Evolutionary conservation across 2,329 filamentous ascomycete genomes (phyloP).

Genomic region (Pyrenophora graminea): DNA sequence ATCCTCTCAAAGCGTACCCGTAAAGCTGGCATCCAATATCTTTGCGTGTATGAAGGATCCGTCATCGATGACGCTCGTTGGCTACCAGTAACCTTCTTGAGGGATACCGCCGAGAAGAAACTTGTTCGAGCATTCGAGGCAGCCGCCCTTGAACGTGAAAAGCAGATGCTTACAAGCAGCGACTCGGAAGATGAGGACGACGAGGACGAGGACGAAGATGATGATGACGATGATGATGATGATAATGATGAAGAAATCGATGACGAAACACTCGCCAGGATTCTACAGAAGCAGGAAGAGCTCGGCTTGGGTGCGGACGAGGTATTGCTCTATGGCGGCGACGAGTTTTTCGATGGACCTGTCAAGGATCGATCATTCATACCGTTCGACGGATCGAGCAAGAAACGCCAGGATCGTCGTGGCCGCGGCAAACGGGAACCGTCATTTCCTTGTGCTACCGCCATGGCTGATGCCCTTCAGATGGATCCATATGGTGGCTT

Average conservation of each 20-base stretch:
- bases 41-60: constrained; percentile 55
- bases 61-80: constrained; percentile 55
- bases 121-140: constrained; percentile 38
- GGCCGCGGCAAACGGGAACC: constrained; percentile 21
- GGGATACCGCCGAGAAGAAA: constrained; percentile 24
- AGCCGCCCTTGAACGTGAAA: constrained; percentile 20
- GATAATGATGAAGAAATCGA: constrained; percentile 37
- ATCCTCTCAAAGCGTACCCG: constrained; percentile 54
- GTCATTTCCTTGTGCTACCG: constrained; percentile 58
- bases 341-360: constrained; percentile 47
- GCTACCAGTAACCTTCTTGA: constrained; percentile 46
- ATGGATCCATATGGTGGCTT: constrained; percentile 69
- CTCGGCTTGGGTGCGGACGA: constrained; percentile 65
- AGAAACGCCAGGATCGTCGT: constrained; percentile 26
- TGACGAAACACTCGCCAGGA: constrained; percentile 57
- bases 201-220: constrained; percentile 30
- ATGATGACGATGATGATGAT: constrained; percentile 51
- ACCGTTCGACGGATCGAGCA: constrained; percentile 31
- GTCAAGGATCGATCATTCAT: constrained; percentile 18
- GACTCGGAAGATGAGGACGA: constrained; percentile 23
- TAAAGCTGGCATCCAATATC: constrained; percentile 54
- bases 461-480: constrained; percentile 63
- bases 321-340: constrained; percentile 60
- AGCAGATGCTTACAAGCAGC: constrained; percentile 24
- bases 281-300: constrained; percentile 66